Percentiles rank a stretch among this genome's conserved stretches.
Evolutionary conservation across 1,284 basidiomycete species (phyloP).

Genomic region (Austroboletus rostrupii): DNA sequence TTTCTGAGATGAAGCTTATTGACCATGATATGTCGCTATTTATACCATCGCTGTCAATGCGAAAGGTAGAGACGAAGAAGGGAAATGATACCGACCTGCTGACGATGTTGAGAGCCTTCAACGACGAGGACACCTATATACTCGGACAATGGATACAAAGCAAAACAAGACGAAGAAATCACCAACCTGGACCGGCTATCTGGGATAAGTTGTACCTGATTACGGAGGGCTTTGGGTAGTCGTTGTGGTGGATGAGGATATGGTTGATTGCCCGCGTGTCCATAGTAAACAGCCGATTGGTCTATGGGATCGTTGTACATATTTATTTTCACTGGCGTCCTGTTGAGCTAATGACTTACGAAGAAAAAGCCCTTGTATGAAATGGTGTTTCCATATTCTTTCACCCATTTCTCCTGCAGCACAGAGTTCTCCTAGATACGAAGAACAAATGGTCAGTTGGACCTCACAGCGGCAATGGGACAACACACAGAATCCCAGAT

Average conservation of each 20-base stretch:
- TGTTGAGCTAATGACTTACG: conserved; percentile 32
- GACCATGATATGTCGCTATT: conserved; percentile 23
- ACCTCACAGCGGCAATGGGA: neutral
- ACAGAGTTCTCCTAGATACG: conserved; percentile 31
- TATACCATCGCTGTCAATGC: too few relatives aligned
- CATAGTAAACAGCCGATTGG: conserved; percentile 26
- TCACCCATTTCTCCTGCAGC: conserved; percentile 50
- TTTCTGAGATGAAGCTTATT: neutral
- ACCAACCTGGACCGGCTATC: conserved; percentile 31
- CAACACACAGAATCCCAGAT: conserved; percentile 38
- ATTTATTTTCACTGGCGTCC: neutral
- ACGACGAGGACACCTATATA: conserved; percentile 18
- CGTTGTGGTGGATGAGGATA: conserved; percentile 34
- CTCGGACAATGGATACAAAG: neutral
- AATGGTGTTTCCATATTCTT: conserved; percentile 51
- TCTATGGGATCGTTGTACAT: neutral
- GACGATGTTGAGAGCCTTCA: conserved; percentile 27
- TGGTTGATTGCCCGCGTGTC: conserved; percentile 37
- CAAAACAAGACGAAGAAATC: neutral
- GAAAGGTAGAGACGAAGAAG: too few relatives aligned
- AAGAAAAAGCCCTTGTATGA: conserved; percentile 44
- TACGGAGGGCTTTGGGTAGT: conserved; percentile 34
- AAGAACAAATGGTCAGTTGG: neutral
- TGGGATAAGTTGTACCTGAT: conserved; percentile 19
- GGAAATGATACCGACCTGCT: conserved; percentile 17